Evolutionary conservation across 2,329 filamentous ascomycete genomes (phyloP).

Genomic region (Aspergillus novoparasiticus): DNA sequence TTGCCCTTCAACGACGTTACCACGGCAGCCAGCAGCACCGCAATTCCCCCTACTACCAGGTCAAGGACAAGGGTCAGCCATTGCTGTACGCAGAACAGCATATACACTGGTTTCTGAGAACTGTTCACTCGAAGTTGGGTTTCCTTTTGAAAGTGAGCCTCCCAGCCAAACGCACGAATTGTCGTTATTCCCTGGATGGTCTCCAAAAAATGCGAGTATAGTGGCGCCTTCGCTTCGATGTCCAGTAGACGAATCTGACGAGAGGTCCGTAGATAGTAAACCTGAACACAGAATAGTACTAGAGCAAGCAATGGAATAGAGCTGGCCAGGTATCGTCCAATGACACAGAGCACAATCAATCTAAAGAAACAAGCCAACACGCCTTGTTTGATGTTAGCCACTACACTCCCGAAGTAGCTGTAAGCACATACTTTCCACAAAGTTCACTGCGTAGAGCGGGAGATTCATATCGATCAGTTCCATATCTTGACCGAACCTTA

Average conservation of each 20-base stretch:
- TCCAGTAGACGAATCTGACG: too few relatives aligned
- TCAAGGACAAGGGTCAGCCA: constrained; percentile 49
- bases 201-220: constrained; percentile 49
- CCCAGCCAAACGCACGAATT: constrained; percentile 55
- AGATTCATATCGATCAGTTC: background rate
- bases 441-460: background rate
- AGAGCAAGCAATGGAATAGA: background rate
- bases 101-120: constrained; percentile 50
- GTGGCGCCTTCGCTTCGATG: too few relatives aligned
- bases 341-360: background rate
- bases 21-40: constrained; percentile 46
- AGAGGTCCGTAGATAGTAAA: constrained; percentile 35
- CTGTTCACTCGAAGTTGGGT: constrained; percentile 41
- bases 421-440: background rate
- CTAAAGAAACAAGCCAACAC: background rate
- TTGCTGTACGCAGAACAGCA: constrained; percentile 48
- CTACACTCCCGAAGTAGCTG: background rate
- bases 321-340: background rate
- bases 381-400: background rate
- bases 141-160: constrained; percentile 38
- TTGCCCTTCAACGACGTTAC: constrained; percentile 40
- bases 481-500: background rate
- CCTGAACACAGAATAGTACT: background rate
- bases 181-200: constrained; percentile 51
- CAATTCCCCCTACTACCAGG: constrained; percentile 45